Base-by-base conservation (phyloP, 345 rosid genomes). In the Bruguiera gymnorhiza region DNA sequence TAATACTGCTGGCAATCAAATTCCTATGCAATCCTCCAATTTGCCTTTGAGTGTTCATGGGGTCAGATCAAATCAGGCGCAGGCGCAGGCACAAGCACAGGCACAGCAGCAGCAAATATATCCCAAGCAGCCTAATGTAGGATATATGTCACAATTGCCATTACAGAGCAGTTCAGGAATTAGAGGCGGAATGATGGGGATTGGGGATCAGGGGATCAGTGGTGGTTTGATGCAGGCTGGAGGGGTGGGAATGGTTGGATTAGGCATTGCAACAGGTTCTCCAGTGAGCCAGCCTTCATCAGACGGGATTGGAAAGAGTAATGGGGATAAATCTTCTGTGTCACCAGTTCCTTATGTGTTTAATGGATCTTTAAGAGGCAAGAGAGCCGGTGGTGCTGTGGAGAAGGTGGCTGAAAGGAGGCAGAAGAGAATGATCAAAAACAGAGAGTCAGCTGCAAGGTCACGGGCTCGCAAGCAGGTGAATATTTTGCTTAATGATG, bases 401-500 rank as follows among this genome's bases (percentile, higher is more conserved):
- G 99, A 95, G 85, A 95, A 90, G 80, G 99, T 89, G 80, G 92
- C 81, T 67, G 99, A 95, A 86, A 89, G 98, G 85, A 95, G 97
- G 82, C 98, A 92, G 65, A 88, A 86, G 77, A 90, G 99, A 82
- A 95, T 95, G 99, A 92, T 95, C 57, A 95, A 95, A 86, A 95
- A 95, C 60, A 87, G 99, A 78, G 98, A 95, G 78, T 92, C 99
- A 24, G 99, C 99, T 81, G 99, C 99, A 46, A 84, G 98, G 65
- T 95, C 99, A 34, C 90, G 99, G 3, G 99, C 99, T 73, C 99
- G 99, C 58, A 96, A 95, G 80, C 99, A 95, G 88, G 99, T 92
- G 73, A 82, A 72, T 72, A 57, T 74, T 63, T 67, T 20, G 19
- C 61, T 76, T 60, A 5, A 69, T 15, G 19, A 57, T 64, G 36